Conservation (phyloP, 345 rosid species). For the Orychophragmus violaceus region DNA sequence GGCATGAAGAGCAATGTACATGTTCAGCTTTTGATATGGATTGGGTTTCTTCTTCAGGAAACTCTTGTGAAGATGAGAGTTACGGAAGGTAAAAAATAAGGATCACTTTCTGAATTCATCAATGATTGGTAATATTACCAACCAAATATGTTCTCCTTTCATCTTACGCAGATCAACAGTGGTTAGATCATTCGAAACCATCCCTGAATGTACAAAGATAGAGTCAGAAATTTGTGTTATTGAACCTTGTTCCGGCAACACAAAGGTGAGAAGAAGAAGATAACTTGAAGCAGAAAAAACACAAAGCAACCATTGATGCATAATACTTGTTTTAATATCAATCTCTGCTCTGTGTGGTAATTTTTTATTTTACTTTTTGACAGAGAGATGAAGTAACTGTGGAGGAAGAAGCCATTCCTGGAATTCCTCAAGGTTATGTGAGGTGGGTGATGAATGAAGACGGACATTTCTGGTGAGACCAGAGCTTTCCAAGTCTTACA, state of each 20-base stretch:
- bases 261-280: conserved; percentile 42
- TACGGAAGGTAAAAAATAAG: conserved; percentile 50
- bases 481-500: neutral
- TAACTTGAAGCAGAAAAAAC: neutral
- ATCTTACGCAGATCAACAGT: conserved; percentile 48
- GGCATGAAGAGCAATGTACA: conserved; percentile 50
- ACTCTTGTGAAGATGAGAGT: conserved; percentile 72
- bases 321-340: neutral
- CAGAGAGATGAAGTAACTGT: conserved; percentile 42
- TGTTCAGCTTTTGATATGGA: conserved; percentile 69
- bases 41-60: conserved; percentile 91
- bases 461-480: conserved; percentile 27
- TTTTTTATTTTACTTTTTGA: neutral
- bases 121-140: neutral
- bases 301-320: neutral
- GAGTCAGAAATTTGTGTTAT: conserved; percentile 40
- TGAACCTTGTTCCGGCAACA: conserved; percentile 36
- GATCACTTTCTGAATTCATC: neutral
- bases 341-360: neutral
- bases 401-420: conserved; percentile 23
- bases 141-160: neutral
- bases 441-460: conserved; percentile 71
- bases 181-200: conserved; percentile 50
- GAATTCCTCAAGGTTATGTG: conserved; percentile 40
- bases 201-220: conserved; percentile 34